These are phyloP conservation scores for Blastomyces percursus DNA, from an alignment of 2,329 filamentous ascomycete genomes.

Conservation along the genomic window DNA sequence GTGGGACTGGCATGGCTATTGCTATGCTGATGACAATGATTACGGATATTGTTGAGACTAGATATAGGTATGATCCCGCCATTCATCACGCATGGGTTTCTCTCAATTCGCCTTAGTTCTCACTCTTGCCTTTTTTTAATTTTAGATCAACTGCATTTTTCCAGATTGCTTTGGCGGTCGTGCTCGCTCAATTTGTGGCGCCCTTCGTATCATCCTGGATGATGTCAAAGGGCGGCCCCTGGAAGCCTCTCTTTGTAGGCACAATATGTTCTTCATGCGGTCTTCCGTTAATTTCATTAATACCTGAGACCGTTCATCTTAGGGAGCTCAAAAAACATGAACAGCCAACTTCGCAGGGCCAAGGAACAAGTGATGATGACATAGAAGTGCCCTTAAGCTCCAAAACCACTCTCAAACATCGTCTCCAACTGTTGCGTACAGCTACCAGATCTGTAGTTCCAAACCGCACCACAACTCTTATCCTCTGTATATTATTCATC, in stretches of 20 bases:
- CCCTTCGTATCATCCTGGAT: constrained; percentile 31
- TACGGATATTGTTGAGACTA: constrained; percentile 39
- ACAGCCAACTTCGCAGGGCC: background rate
- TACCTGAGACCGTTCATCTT: constrained; percentile 32
- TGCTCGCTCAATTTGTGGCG: constrained; percentile 31
- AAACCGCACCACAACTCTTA: constrained; percentile 32
- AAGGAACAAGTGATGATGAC: background rate
- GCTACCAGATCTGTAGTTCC: constrained; percentile 27
- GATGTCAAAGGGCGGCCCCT: constrained; percentile 30
- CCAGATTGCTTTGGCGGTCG: constrained; percentile 29
- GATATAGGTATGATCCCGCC: constrained; percentile 28
- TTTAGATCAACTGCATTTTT: constrained; percentile 32
- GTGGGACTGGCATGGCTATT: constrained; percentile 38
- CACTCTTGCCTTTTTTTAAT: background rate
- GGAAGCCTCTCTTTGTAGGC: constrained; percentile 31
- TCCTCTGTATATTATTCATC: constrained; percentile 38
- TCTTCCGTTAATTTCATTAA: constrained; percentile 23
- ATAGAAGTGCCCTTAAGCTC: background rate
- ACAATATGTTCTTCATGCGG: constrained; percentile 25
- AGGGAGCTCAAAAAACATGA: constrained; percentile 4
- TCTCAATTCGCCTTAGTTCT: background rate
- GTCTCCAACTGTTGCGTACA: background rate
- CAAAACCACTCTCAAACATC: background rate
- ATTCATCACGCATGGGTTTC: background rate
- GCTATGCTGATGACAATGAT: constrained; percentile 42